Evolutionary conservation across 2,329 filamentous ascomycete genomes (phyloP), one percentile per base, ranked within the genome.

Genomic region (Neofusicoccum laricinum): DNA sequence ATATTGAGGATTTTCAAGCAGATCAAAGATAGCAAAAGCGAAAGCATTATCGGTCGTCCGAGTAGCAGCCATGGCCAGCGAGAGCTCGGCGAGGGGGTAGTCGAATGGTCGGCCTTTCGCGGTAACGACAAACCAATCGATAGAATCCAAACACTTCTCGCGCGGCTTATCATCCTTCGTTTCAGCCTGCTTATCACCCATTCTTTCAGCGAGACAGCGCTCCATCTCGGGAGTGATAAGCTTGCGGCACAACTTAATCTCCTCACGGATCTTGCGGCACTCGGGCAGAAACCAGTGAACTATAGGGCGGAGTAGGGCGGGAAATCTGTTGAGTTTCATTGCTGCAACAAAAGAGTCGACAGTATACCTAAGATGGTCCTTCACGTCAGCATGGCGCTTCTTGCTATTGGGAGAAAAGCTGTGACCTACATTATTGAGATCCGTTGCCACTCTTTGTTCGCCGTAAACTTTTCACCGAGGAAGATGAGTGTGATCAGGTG

Each of bases 401-500:
- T 30, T 30, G 25, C 7, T 4, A 30, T 30, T 5, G 7, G 25
- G 25, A 30, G 7, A 30, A 30, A 30, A 4, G 7, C 25, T 30
- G 25, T 30, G 2, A 30, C 25, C 4, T 30, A 79, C 30, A 70
- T 65, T 10, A 71, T 73, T 30, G 72, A 68, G 2, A 73, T 70
- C 0, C 71, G 63, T 15, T 79, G 68, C 78, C 79, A 81, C 63
- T 74, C 68, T 64, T 75, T 68, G 61, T 80, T 77, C 17, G 25
- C 19, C 45, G 25, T 25, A 10, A 48, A 48, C 8, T 14, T 2
- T 11, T 48, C 45, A 2, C 45, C 45, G 7, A 48, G 45, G 45
- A 48, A 48, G 19, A 48, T 12, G 7, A 48, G 45, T 0, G 17
- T 25, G 7, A 25, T 48, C 8, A 48, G 45, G 17, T 17, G 17